Evolutionary conservation across 2,329 filamentous ascomycete species (phyloP), one percentile per base, ranked within the genome.

Genomic region (Scopulariopsis brevicaulis): DNA sequence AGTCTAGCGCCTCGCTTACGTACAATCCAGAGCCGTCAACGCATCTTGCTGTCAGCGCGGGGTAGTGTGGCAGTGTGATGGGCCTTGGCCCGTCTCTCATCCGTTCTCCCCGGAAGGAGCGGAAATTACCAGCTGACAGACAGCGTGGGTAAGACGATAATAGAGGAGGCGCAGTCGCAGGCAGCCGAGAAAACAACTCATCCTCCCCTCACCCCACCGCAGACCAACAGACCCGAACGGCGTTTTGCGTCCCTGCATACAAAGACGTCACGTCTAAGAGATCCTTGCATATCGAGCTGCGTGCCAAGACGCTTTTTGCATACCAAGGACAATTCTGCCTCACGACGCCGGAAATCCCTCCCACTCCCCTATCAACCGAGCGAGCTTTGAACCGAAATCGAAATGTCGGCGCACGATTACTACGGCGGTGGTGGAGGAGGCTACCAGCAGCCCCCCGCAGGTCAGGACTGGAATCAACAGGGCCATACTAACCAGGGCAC

Each of bases 381-480:
- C 46, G 46, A 50, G 46, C 40, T n/a, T 46, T 2, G 22, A 24
- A 50, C 22, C 20, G 46, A 50, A 50, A 24, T 18, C 46, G 15
- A 25, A 40, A 58, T 58, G 56, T 53, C 56, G 34, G 25, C 28
- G 25, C 28, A 58, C 12, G 50, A 50, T 10, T 58, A 58, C 28
- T 58, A 58, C 50, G 56, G 56, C 50, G 56, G 56, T 15, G 56
- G 56, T 3, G 56, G 55, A 11, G 55, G 56, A 20, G 50, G 50
- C 3, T 28, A 50, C 34, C 56, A 58, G n/a, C 51, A 58, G 46
- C 55, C 55, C 1, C 1, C n/a, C 3, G 5, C 5, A 24, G 46
- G 46, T 14, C 46, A 50, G 46, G n/a, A 14, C n/a, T 50, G 46
- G 46, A 46, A 46, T 46, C 15, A 46, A 46, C 40, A 46, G 14